These are phyloP conservation scores for Tuber brumale DNA, from an alignment of 495 filamentous ascomycete species.

Conservation along the genomic window DNA sequence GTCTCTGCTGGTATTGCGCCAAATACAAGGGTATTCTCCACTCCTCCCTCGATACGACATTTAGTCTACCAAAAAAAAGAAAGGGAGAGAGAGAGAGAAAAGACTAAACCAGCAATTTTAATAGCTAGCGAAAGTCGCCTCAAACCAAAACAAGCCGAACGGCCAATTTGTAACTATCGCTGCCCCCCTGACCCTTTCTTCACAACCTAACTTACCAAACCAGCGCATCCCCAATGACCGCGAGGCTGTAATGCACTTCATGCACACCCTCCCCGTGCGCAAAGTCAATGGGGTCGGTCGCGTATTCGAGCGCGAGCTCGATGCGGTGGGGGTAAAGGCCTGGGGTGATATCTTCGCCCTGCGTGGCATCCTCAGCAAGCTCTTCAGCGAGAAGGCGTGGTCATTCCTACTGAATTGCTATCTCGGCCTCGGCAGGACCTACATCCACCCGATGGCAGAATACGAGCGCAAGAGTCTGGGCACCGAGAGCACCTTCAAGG, in stretches of 20 bases:
- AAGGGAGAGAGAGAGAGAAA: too few relatives aligned
- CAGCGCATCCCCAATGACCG: constrained; percentile 60
- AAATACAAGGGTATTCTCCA: constrained; percentile 56
- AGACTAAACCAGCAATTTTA: constrained; percentile 7
- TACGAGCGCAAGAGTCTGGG: constrained; percentile 91
- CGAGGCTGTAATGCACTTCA: constrained; percentile 70
- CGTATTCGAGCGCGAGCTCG: constrained; percentile 88
- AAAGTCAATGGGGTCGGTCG: constrained; percentile 92
- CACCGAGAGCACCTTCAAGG: constrained; percentile 86
- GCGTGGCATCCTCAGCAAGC: constrained; percentile 43
- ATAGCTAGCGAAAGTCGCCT: constrained; percentile 83
- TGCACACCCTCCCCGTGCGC: constrained; percentile 70
- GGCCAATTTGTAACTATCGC: constrained; percentile 61
- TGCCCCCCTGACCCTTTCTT: background rate
- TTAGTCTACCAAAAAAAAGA: background rate
- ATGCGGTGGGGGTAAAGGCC: constrained; percentile 76
- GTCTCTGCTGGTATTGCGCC: constrained; percentile 91
- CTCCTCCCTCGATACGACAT: background rate
- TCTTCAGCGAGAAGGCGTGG: constrained; percentile 89
- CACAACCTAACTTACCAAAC: constrained; percentile 2
- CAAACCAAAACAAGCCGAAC: constrained; percentile 93
- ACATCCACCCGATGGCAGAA: constrained; percentile 76
- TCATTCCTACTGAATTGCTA: constrained; percentile 78
- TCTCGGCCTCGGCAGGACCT: constrained; percentile 82
- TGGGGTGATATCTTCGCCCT: constrained; percentile 77